Evolutionary conservation across 2,329 filamentous ascomycete genomes (phyloP).

Genomic region (Colletotrichum sp.): DNA sequence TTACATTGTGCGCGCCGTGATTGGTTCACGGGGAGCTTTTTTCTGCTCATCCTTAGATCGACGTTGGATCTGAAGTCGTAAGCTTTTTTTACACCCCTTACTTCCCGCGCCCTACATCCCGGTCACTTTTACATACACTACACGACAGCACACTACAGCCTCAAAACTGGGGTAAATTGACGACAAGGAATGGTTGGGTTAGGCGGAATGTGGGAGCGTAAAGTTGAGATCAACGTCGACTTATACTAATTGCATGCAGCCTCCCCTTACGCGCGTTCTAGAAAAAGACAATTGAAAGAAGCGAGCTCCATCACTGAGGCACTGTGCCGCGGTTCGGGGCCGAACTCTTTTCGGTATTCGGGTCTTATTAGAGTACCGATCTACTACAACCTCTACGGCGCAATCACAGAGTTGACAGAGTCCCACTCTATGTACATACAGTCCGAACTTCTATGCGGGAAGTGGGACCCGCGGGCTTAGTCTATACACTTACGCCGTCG

Average conservation of each 20-base stretch:
- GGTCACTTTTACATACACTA: not conserved
- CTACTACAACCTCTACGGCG: not conserved
- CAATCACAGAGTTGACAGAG: not conserved
- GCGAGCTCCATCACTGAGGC: not conserved
- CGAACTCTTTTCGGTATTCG: not conserved
- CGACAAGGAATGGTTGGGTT: not conserved
- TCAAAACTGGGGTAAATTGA: not conserved
- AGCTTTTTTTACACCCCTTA: not conserved
- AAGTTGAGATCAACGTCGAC: not conserved
- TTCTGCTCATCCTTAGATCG: not conserved
- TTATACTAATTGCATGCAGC: not conserved
- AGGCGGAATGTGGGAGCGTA: not conserved
- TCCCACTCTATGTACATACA: not conserved
- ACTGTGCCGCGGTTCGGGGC: not conserved
- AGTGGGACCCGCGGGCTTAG: not conserved
- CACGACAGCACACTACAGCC: not conserved
- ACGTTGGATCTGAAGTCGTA: not conserved
- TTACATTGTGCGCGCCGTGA: not conserved
- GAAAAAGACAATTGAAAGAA: not conserved
- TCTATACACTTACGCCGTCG: slow-evolving; percentile 4
- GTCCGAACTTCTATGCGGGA: not conserved
- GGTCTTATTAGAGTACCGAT: not conserved
- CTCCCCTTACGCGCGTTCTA: not conserved
- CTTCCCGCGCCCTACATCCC: not conserved
- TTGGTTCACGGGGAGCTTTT: not conserved